A percentile compares a stretch with the other conserved stretches of the same genome.
phyloP scores from a whole-genome alignment of 345 rosid species.

The Luvunga scandens region DNA sequence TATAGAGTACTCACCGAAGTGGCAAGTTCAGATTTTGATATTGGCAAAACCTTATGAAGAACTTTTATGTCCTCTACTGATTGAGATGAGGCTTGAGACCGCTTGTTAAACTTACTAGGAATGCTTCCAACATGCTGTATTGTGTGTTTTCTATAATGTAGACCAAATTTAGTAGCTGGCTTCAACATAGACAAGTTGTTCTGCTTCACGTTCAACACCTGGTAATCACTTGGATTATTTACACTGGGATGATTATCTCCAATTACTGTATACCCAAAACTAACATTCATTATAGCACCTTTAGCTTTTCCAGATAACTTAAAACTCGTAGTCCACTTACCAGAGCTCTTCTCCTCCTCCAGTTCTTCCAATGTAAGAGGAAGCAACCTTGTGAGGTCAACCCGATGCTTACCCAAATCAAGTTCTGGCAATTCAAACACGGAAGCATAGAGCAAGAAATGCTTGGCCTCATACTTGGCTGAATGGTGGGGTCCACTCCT shows the following conservation, averaged over 20 bases:
- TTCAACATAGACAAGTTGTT: slow-evolving; percentile 32
- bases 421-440: slow-evolving; percentile 57
- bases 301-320: slow-evolving; percentile 75
- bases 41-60: slow-evolving; percentile 72
- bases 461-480: slow-evolving; percentile 92
- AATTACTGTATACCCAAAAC: slow-evolving; percentile 76
- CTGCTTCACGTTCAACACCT: slow-evolving; percentile 38
- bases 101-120: slow-evolving; percentile 37
- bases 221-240: slow-evolving; percentile 32
- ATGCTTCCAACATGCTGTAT: slow-evolving; percentile 44
- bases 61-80: slow-evolving; percentile 64
- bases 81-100: slow-evolving; percentile 22
- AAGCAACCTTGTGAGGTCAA: slow-evolving; percentile 86
- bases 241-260: slow-evolving; percentile 47
- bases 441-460: slow-evolving; percentile 74
- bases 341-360: slow-evolving; percentile 87
- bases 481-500: slow-evolving; percentile 84
- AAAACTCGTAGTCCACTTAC: slow-evolving; percentile 91
- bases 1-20: slow-evolving; percentile 32
- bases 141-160: slow-evolving; percentile 35
- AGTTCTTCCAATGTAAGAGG: slow-evolving; percentile 91
- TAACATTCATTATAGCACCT: slow-evolving; percentile 73
- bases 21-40: slow-evolving; percentile 43
- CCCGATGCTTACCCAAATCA: slow-evolving; percentile 95
- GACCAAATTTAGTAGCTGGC: slow-evolving; percentile 32